A percentile compares a stretch with the other conserved stretches of the same genome.
Conservation (phyloP, 768 basidiomycete genomes). For the Hygrocybe punicea region DNA sequence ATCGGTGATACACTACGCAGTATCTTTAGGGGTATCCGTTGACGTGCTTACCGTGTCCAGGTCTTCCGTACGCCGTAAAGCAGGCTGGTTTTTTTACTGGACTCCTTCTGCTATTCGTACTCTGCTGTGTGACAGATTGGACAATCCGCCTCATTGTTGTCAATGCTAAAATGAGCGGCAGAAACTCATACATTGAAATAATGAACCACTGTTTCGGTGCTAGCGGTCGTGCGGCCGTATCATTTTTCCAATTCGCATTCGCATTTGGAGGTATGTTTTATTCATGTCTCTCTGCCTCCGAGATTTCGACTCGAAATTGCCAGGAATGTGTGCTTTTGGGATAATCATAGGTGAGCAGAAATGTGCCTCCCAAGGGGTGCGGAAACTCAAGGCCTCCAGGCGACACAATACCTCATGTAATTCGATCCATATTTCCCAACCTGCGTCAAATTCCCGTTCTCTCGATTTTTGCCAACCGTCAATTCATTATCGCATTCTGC, state of each 20-base stretch:
- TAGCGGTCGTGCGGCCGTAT: conserved; percentile 89
- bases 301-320: conserved; percentile 2
- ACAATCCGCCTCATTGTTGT: conserved; percentile 94
- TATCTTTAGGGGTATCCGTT: conserved; percentile 6
- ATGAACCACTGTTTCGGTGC: conserved; percentile 92
- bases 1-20: conserved; percentile 48
- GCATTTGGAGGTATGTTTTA: conserved; percentile 81
- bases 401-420: conserved; percentile 94
- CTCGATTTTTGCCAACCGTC: conserved; percentile 74
- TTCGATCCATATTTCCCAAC: conserved; percentile 78
- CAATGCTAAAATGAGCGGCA: conserved; percentile 93
- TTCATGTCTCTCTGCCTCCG: not conserved
- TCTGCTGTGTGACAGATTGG: conserved; percentile 92
- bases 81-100: conserved; percentile 95
- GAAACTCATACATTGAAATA: conserved; percentile 88
- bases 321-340: conserved; percentile 97
- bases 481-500: conserved; percentile 85
- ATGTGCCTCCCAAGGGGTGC: not conserved
- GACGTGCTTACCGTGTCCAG: conserved; percentile 35
- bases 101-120: conserved; percentile 69
- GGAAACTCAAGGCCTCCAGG: conserved; percentile 37
- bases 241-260: conserved; percentile 96
- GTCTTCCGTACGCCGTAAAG: conserved; percentile 88
- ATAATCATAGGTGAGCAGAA: conserved; percentile 64
- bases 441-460: conserved; percentile 67